A percentile compares a stretch with the other conserved stretches of the same genome.
Conservation (phyloP, 2,329 filamentous ascomycete species). For the Ceratocystis eucalypticola region DNA sequence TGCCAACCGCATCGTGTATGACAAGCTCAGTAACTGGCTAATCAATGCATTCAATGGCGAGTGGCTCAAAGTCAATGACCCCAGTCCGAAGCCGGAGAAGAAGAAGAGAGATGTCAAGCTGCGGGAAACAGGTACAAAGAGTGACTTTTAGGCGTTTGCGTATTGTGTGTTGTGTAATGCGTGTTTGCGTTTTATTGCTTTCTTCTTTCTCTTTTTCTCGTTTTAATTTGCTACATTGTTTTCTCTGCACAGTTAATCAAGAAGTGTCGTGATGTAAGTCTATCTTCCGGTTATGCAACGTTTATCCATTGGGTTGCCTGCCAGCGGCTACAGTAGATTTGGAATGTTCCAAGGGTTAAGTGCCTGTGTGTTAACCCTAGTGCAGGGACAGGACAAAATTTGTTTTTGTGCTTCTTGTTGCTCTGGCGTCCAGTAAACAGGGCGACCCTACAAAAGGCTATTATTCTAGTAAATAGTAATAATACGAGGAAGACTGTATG, state of each 20-base stretch:
- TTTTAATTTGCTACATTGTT: not conserved
- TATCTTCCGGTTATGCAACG: not conserved
- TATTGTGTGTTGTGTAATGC: not conserved
- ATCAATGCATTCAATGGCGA: constrained; percentile 97
- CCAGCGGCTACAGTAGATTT: no score
- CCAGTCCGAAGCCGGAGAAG: constrained; percentile 33
- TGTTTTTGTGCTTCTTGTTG: no score
- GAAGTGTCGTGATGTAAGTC: not conserved
- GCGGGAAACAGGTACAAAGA: no score
- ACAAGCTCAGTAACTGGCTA: constrained; percentile 86
- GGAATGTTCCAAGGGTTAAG: no score
- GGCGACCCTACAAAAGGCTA: not conserved
- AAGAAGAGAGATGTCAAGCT: constrained; percentile 17
- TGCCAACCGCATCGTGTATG: constrained; percentile 79
- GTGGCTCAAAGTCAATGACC: constrained; percentile 52
- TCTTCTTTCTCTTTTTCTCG: not conserved
- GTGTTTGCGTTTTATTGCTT: not conserved
- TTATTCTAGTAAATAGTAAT: not conserved
- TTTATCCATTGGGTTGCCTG: not conserved
- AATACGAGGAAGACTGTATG: not conserved
- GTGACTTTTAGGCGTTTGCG: not conserved
- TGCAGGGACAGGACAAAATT: no score
- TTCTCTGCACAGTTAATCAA: not conserved
- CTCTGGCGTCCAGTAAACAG: no score
- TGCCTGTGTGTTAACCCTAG: no score